Base-by-base conservation (phyloP, 768 basidiomycete genomes). In the Boletus sp. region DNA sequence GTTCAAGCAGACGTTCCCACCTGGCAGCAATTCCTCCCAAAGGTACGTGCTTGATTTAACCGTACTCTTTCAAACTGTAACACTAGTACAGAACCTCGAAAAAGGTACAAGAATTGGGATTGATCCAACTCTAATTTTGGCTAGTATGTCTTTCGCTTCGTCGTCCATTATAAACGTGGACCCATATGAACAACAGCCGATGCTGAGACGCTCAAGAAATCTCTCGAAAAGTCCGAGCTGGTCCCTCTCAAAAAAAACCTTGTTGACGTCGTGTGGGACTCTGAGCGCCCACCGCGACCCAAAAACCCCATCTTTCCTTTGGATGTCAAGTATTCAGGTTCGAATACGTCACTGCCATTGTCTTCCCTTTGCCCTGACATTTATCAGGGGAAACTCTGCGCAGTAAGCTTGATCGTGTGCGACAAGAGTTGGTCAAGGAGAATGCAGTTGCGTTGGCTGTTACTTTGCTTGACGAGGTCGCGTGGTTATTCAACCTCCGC, bases 401-500 rank as follows among this genome's bases (percentile, higher is more conserved):
- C 36, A 80, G 82, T 30, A 99, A 99, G 72, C 76, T 99, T 41
- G 72, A 73, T 17, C 74, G 77, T 18, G 73, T 93, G 6, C 79
- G 92, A 35, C 80, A 84, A 55, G 85, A 88, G 58, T 62, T 96
- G 52, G 75, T 74, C n/a, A 81, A 85, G 66, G 76, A 79, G 57
- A 72, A 76, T 4, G 75, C 73, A 1, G 69, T 76, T 61, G 93
- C 89, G 2, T 71, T 91, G 41, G 86, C 96, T 1, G 81, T 98
- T 5, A 88, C 81, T n/a, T 86, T 89, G 80, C 82, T 98, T 20
- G 96, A 98, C 70, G 96, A 98, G 70, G 85, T 96, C 49, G 94
- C 93, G 0, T 98, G 94, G 94, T 68, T 94, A 39, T 91, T 93
- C 75, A 95, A 98, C 71, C 77, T 99, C 33, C 86, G 96, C 59